Base-by-base conservation (phyloP, 1,139 yeast genomes). In the Debaryomyces sp. region DNA sequence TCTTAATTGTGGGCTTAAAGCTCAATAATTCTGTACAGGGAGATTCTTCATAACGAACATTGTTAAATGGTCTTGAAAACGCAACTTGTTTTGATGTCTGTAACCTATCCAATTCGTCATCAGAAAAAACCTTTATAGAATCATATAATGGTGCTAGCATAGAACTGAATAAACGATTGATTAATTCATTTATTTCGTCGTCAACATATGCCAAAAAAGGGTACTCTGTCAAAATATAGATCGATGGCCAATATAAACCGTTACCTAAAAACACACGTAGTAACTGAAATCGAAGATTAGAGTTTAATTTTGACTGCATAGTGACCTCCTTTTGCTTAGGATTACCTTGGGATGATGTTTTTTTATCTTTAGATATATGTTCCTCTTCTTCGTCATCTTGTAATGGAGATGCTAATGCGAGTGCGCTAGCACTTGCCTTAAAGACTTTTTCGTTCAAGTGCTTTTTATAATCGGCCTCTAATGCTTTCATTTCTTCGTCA, bases 331-430 rank as follows among this genome's bases (percentile, higher is more conserved):
- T 45, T 10, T 41, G 26, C 9, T 41, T 30, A 22, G 37, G 22
- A 15, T 50, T 43, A 9, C 49, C 39, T 18, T 45, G 52, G 7
- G 58, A 46, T 13, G 54, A 15, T 29, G 53, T 46, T 17, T 49
- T 44, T 29, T 49, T 32, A 13, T 50, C 36, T 34, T 52, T 52
- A 18, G 54, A 18, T 4, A 50, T 44, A 3, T 48, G 53, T 18
- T 71, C 76, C 5, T 77, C 85, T 9, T 78, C 82, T 29, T 83
- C 91, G 21, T 86, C 96, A 44, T 84, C 86, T 5, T 78, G 75
- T 43, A 92, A 71, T 1, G 97, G 96, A 6, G 96, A 95, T 3
- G 97, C 96, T 56, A 90, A 66, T 0, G 97, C 95, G 47, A 92
- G 70, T 0, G 96, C 96, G 52, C 87, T 88, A 0, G 90, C 87